Evolutionary conservation across 2,329 filamentous ascomycete species (phyloP), one percentile per base, ranked within the genome.

Genomic region (Cladosporium halotolerans): DNA sequence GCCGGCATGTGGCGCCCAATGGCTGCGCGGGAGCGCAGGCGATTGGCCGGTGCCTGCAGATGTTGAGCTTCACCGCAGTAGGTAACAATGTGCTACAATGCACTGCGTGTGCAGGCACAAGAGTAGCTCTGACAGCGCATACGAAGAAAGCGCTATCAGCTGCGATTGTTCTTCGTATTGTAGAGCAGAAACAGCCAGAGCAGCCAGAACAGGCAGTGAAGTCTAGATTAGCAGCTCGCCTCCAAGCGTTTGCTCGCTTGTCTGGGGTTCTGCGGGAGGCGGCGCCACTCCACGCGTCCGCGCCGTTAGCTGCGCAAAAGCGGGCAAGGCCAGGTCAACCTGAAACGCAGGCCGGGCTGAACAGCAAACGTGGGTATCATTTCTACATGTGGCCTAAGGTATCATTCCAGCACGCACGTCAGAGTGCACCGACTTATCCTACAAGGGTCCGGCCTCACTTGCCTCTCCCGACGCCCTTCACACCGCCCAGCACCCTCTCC

Each of bases 401-500:
- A 18, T 39, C 36, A 18, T 39, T 39, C 36, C n/a, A 18, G 18
- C 36, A 39, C n/a, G 36, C 10, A 14, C 36, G 23, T 28, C 23
- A 28, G 23, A 7, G 23, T 28, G 23, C 23, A 28, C 23, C 23
- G 23, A 28, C 23, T 28, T 28, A 39, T 44, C 41, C 41, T 44
- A 28, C 19, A 32, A 44, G 28, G 34, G 34, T 36, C 34, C 34
- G 14, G n/a, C 9, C 31, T 50, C 41, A 49, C 39, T 54, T 50
- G 28, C 45, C 52, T 23, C 52, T 36, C 3, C 40, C 34, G 14
- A 49, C 16, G 9, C 50, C 50, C 34, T 46, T 46, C 7, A 54
- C 51, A 8, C 51, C 51, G 13, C 59, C 59, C 41, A 61, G 42
- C 7, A 58, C 61, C 28, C 53, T 58, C 53, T 64, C 63, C 14